Percentiles rank a stretch among this genome's conserved stretches.
Conservation (phyloP, 164 flowering plant species). For the Stephania cephalantha region DNA sequence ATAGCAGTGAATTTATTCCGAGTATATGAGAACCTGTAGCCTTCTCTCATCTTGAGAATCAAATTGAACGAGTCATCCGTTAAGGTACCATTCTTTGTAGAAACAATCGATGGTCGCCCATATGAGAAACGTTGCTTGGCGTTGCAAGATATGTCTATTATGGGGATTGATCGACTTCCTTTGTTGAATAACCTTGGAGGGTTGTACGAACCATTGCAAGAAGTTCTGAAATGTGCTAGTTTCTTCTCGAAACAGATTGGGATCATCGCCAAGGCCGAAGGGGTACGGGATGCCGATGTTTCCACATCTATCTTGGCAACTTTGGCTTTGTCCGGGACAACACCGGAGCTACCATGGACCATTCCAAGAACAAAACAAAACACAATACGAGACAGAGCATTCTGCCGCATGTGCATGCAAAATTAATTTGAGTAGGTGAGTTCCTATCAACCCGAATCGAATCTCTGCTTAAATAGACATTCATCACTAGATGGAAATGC, state of each 20-base stretch:
- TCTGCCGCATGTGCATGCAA: neutral
- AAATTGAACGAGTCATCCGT: neutral
- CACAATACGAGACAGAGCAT: neutral
- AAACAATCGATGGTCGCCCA: neutral
- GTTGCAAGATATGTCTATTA: neutral
- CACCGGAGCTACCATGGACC: neutral
- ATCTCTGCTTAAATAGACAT: too few species aligned
- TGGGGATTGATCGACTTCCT: neutral
- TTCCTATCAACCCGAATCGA: too few species aligned
- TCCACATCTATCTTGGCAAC: neutral
- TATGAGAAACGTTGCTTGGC: neutral
- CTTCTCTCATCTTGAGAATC: neutral
- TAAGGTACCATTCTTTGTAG: neutral
- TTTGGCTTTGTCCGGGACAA: neutral
- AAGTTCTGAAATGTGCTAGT: neutral
- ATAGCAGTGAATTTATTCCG: slow-evolving; percentile 11
- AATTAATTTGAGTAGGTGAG: too few species aligned
- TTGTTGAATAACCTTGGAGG: neutral
- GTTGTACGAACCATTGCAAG: neutral
- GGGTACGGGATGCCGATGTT: neutral
- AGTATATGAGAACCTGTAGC: neutral
- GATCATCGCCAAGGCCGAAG: neutral
- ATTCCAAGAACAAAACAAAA: neutral
- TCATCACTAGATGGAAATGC: too few species aligned
- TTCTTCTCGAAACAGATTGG: neutral